Base-by-base conservation (phyloP, 768 basidiomycete genomes). In the Xerocomellus amylosporus region DNA sequence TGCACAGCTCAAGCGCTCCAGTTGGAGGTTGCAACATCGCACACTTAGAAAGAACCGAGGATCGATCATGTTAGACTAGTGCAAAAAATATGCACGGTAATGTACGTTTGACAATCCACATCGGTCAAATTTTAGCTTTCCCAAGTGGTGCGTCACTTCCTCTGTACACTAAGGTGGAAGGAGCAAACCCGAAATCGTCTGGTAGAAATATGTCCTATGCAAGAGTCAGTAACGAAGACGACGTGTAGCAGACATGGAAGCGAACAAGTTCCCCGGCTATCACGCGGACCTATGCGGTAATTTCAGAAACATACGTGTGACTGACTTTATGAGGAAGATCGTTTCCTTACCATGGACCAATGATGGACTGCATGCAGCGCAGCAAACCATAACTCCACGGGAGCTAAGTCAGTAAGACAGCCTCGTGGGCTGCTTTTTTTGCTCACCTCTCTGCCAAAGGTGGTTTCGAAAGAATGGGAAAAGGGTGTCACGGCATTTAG, bases 341-440 rank as follows among this genome's bases (percentile, higher is more conserved):
- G 17, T 26, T 20, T 14, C 62, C 80, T 60, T 66, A 89, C 88
- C 87, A 91, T 91, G 19, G 89, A 90, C 89, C 89, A 93, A 66
- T 93, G 91, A 71, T 93, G 91, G 24, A 93, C 86, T 40, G 90
- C 90, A 64, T 93, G 91, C 31, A 93, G 72, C 22, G 79, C 84
- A n/a, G 84, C 81, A 68, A 93, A 93, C 91, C 91, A 93, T 17
- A 93, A 72, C 90, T 92, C 48, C 31, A 61, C 44, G 40, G 36
- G 30, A 39, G 28, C 14, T 30, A 33, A 43, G 37, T 60, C 38
- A 59, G 54, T 54, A 47, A 37, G 13, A 39, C 9, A 5, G 15
- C 2, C 39, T 38, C 14, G 33, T 15, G 6, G 30, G 28, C 22
- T 36, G 19, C 15, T 22, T 10, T 24, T 45, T 40, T 9, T 22